These are phyloP conservation scores for Blastobotrys raffinosifermentans DNA, from an alignment of 1,139 yeast genomes.

Conservation along the genomic window DNA sequence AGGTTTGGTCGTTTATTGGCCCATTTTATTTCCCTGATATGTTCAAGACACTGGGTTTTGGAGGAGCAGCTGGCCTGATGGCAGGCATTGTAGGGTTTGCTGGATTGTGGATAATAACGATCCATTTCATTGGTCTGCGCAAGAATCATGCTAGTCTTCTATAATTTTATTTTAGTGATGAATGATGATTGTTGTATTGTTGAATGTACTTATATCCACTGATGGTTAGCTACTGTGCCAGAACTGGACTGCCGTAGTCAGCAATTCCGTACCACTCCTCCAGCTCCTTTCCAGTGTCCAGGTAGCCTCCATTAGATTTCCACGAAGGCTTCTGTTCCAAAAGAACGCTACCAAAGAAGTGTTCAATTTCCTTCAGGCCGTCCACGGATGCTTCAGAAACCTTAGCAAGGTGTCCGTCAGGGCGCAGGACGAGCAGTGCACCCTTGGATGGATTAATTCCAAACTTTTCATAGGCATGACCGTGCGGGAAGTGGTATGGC, in stretches of 20 bases:
- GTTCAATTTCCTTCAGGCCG: conserved; percentile 25
- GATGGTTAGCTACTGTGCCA: conserved; percentile 12
- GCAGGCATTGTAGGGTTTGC: background rate
- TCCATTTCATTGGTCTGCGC: background rate
- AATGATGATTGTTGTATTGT: too few relatives aligned
- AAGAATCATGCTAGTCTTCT: background rate
- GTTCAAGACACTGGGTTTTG: conserved; percentile 19
- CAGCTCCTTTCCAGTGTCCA: conserved; percentile 10
- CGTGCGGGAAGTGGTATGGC: conserved; percentile 26
- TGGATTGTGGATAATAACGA: background rate
- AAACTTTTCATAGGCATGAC: conserved; percentile 27
- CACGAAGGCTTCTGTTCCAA: conserved; percentile 22
- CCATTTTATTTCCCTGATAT: conserved; percentile 31
- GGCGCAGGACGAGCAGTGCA: conserved; percentile 31
- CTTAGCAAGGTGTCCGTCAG: conserved; percentile 36
- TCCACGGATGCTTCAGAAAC: conserved; percentile 22
- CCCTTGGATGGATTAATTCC: conserved; percentile 30
- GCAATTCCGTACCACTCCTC: conserved; percentile 17
- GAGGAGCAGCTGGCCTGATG: background rate
- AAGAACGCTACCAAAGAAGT: conserved; percentile 27
- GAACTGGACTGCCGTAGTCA: conserved; percentile 15
- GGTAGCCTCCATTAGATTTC: conserved; percentile 13
- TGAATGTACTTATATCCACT: too few relatives aligned
- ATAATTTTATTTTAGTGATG: background rate
- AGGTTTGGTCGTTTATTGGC: conserved; percentile 25